Evolutionary conservation across 1,284 basidiomycete species (phyloP).

Genomic region (Tremellales sp.): DNA sequence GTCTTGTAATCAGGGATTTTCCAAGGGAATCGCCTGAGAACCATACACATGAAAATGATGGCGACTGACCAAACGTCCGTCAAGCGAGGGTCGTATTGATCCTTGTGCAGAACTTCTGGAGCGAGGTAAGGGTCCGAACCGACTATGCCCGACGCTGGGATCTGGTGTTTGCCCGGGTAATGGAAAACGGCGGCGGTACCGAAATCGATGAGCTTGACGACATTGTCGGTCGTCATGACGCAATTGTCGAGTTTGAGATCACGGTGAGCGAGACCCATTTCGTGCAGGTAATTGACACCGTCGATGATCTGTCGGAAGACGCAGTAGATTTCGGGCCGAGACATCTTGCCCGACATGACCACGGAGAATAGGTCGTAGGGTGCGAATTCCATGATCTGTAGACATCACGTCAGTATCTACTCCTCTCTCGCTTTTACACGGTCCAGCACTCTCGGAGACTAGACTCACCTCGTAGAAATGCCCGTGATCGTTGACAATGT

Average conservation of each 20-base stretch:
- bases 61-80: constrained; percentile 98
- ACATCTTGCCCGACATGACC: constrained; percentile 99
- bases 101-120: constrained; percentile 80
- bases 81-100: constrained; percentile 89
- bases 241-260: constrained; percentile 99
- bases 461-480: constrained; percentile 89
- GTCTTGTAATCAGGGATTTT: constrained; percentile 93
- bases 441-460: not conserved
- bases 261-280: constrained; percentile 93
- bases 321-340: constrained; percentile 95
- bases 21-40: constrained; percentile 98
- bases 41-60: constrained; percentile 99
- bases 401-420: constrained; percentile 11
- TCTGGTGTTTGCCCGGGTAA: constrained; percentile 83
- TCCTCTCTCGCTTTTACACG: not conserved
- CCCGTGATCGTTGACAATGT: constrained; percentile 96
- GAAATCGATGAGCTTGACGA: constrained; percentile 99
- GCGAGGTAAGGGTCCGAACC: constrained; percentile 98
- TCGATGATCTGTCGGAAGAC: constrained; percentile 98
- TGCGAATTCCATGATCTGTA: constrained; percentile 98
- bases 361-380: constrained; percentile 98
- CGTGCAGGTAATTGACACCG: constrained; percentile 96
- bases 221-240: constrained; percentile 90
- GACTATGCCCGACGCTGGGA: constrained; percentile 83
- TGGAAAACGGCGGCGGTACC: constrained; percentile 99